Evolutionary conservation across 495 filamentous ascomycete genomes (phyloP).

Genomic region (Letharia lupina): DNA sequence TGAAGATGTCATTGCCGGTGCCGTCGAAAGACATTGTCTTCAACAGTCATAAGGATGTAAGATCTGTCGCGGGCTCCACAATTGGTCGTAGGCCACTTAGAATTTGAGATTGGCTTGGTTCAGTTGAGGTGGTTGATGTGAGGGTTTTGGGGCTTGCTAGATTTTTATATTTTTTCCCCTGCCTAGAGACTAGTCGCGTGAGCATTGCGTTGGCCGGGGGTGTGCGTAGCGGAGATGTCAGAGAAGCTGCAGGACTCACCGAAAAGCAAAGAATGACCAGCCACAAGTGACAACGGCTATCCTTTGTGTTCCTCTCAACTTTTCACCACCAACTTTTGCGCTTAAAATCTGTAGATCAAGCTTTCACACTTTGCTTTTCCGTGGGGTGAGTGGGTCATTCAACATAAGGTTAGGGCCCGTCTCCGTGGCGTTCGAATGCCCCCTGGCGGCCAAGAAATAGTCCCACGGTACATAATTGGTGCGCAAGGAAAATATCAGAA

Average conservation of each 20-base stretch:
- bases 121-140: background rate
- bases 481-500: background rate
- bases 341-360: too few species aligned
- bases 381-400: too few species aligned
- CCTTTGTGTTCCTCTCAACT: too few species aligned
- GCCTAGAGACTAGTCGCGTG: constrained; percentile 8
- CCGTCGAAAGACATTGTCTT: constrained; percentile 11
- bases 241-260: background rate
- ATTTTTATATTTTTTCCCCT: background rate
- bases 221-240: background rate
- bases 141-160: too few species aligned
- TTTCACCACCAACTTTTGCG: too few species aligned
- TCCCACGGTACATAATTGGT: background rate
- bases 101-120: background rate
- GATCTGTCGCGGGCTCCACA: background rate
- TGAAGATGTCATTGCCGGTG: constrained; percentile 9
- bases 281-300: too few species aligned
- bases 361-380: too few species aligned
- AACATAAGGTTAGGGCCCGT: too few species aligned
- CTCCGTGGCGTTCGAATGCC: too few species aligned
- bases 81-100: too few species aligned
- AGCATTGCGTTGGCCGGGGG: constrained; percentile 6
- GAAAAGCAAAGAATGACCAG: background rate
- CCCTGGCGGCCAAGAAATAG: too few species aligned
- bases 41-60: constrained; percentile 2